Evolutionary conservation across 257 asterid species (phyloP), one percentile per base, ranked within the genome.

Genomic region (Ocimum tenuiflorum): DNA sequence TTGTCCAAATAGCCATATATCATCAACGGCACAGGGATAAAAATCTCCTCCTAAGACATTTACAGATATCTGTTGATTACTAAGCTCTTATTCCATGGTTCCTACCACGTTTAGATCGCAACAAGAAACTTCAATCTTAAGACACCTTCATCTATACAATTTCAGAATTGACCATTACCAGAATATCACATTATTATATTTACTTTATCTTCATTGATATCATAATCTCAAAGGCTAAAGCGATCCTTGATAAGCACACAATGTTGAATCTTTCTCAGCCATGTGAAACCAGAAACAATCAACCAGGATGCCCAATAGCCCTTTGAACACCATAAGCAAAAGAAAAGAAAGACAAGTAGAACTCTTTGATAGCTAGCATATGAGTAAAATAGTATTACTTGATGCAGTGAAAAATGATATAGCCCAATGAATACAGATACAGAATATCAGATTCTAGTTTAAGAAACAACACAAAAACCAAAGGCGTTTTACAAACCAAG

Each of bases 401-500:
- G 47, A 48, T 20, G 35, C 11, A 42, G 22, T 12, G 43, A 45
- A 42, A 49, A 56, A 24, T 49, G 23, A 18, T 6, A 20, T 24
- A 17, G 19, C 63, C 43, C 8, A 20, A 2, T 9, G 50, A 53
- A 45, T 18, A n/a, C n/a, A n/a, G n/a, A n/a, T n/a, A 27, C 31
- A 49, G 19, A 27, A 45, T 23, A 33, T 51, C 57, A 31, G 46
- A 15, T 42, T 54, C 19, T 42, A 23, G 14, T 11, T 24, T 54
- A 54, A 39, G 57, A 15, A 55, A 70, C 52, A 23, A 17, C 38
- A 41, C 12, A 50, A 64, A 49, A 23, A 17, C 35, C 8, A 65
- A 65, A 63, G 3, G 58, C 62, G 5, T 35, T 31, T 39, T 64
- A 70, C 29, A n/a, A n/a, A 31, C 41, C 57, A 68, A 58, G 9